Evolutionary conservation across 208 protist genomes (phyloP), one percentile per base, ranked within the genome.

Genomic region (Crithidia thermophila): DNA sequence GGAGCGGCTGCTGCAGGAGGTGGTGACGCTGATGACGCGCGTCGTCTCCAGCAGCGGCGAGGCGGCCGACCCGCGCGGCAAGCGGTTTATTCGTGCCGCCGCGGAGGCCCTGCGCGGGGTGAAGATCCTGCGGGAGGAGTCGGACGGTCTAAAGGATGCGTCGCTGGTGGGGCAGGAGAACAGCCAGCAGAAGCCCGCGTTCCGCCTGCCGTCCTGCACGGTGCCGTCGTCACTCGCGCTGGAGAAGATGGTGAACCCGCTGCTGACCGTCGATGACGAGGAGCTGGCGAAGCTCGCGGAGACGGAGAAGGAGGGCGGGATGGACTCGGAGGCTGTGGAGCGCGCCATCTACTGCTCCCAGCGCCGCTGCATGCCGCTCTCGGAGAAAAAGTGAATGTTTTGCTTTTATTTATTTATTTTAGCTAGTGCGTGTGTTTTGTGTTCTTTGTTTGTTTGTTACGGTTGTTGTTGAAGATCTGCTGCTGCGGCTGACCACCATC

Each of bases 151-250:
- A 23, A 61, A 63, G 34, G 77, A 83, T 46, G 75, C 64, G 10
- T 69, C 62, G 18, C 47, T 61, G 11, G 47, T 66, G 21, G 42
- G 45, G 14, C 25, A 28, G 18, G 39, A 65, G 7, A 34, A 39
- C 14, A 31, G 39, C 3, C 31, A 30, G 43, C 62, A 56, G 36
- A 51, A 64, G 42, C 31, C 43, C 7, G 27, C 7, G n/a, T 64
- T 69, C 30, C 51, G 30, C 23, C 61, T 92, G 11, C 87, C 87
- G 4, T 61, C 67, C 8, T 93, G 81, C 67, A 92, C 79, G 8
- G 63, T 95, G 14, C 90, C 87, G 23, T 77, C 87, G 8, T 92
- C 85, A 16, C 55, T 95, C 2, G 74, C 65, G 11, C 49, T 90
- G 21, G 85, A 93, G 56, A 79, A 74, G 55, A 61, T 21, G 21